Evolutionary conservation across 1,139 yeast genomes (phyloP), one percentile per base, ranked within the genome.

Genomic region (Lodderomyces beijingensis): DNA sequence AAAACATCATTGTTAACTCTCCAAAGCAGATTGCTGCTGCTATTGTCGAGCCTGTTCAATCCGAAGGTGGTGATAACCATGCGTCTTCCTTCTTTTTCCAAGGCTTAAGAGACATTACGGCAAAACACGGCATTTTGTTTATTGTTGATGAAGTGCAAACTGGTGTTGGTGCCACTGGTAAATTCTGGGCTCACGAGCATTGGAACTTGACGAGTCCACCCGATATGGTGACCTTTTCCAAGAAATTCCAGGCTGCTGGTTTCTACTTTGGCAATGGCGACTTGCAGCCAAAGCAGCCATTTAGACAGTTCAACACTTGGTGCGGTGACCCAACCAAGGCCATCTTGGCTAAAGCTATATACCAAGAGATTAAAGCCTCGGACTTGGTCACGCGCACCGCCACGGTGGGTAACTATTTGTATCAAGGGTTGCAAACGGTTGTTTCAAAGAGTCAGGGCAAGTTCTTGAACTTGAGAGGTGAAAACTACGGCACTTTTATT

Each of bases 251-350:
- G 59, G 77, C 84, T 38, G 88, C 88, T 7, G 89, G 89, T 29
- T 81, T 79, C 61, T 81, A 74, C 64, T 81, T 77, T 70, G 73
- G 70, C 43, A 77, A 80, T 55, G 76, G 75, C 21, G 65, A 68
- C 34, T 72, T 79, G 45, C 70, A 75, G 48, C 85, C 85, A 41
- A 71, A 70, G 44, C 66, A 65, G 45, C 75, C 88, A 8, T 80
- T 75, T 61, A 74, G 88, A 62, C 88, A 80, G 55, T 81, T 81
- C 65, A 81, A 81, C 70, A 81, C 89, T 41, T 81, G 89, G 89
- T 80, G 87, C 60, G 89, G 88, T 49, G 88, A 81, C 53, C 86
- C 88, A 51, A 76, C 82, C 22, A 74, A 74, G 58, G 77, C 79
- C 57, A 60, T 77, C 35, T 59, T 78, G 42, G 83, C 85, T 28